Evolutionary conservation across 2,329 filamentous ascomycete species (phyloP), one percentile per base, ranked within the genome.

Genomic region (Volutella citrinella): DNA sequence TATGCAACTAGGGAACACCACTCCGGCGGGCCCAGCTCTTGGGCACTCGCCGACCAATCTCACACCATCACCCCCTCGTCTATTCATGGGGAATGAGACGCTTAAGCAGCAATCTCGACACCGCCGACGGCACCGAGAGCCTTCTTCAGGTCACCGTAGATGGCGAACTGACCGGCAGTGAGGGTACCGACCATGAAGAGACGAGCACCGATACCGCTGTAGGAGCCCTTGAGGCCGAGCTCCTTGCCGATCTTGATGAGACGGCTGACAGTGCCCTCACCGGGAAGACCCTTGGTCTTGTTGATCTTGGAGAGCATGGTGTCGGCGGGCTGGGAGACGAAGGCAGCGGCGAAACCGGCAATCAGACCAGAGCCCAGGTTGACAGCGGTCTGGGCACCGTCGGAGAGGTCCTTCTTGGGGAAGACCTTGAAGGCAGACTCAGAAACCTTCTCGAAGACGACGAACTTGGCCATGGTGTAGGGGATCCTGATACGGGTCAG

Each of bases 241-340:
- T 94, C 87, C 70, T 82, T 84, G 52, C 70, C 86, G 59, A 94
- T 94, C 82, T 93, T 93, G 74, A 91, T 74, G 59, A 94, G 70
- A 66, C 87, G 83, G 65, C 72, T 76, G 61, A 78, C 78, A 56
- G 85, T 93, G 59, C 87, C 80, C 74, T 94, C 86, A 74, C 87
- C 87, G 50, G 87, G 87, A 42, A 80, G 73, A 69, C 86, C 87
- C 75, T 87, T 82, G 70, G 84, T 87, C 84, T 93, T 93, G 84
- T 94, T 94, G 77, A 94, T 93, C 80, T 91, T 93, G 71, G 79
- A 85, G 48, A 94, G 82, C 87, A 94, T 94, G 61, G 87, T 94
- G 66, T 94, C 87, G 64, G 87, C 87, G 54, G 87, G 87, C 74
- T 94, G 87, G 46, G 87, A 94, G 63, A 94, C 78, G 55, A 91